Base-by-base conservation (phyloP, 2,329 filamentous ascomycete species). In the Calonectria multiphialidica region DNA sequence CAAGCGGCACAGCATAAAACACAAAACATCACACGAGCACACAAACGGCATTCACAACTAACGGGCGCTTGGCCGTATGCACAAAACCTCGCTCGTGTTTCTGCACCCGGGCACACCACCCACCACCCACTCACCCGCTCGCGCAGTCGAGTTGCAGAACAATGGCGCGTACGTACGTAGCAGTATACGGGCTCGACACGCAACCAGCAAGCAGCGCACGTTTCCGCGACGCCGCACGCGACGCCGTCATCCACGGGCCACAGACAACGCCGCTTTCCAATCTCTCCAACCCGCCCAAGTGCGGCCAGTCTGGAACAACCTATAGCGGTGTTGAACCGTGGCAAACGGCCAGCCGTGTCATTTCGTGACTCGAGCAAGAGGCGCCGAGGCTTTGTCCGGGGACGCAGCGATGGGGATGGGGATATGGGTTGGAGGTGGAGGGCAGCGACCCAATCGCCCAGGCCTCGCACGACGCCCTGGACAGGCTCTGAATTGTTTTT, bases 1-100 rank as follows among this genome's bases (percentile, higher is more conserved):
- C 47, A 55, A 66, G 37, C 49, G 47, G 49, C 63, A 55, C 63
- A 66, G 63, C 63, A 66, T 66, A 66, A 66, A 53, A 40, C 44
- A 49, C 35, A 23, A 50, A 63, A 30, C 21, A n/a, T n/a, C 44
- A 16, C 61, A 30, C 37, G 28, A 45, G 23, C 25, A 16, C 49
- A 53, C 49, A 64, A 64, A 49, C 28, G 6, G 12, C n/a, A 49
- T 66, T 21, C 47, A 66, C 45, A 50, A 55, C 16, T 30, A 30
- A 30, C 10, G n/a, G 33, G 35, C 33, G 53, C 49, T 33, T 53
- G 10, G 15, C 33, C 21, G 53, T 37, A 18, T 59, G 53, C 53
- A 59, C 53, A 59, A 59, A 59, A 59, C 21, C 21, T 59, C 53
- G 53, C 53, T 59, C 53, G 33, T 59, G 33, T 59, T 40, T 18